phyloP scores from a whole-genome alignment of 2,329 filamentous ascomycete genomes.

The Aspergillus luchuensis region DNA sequence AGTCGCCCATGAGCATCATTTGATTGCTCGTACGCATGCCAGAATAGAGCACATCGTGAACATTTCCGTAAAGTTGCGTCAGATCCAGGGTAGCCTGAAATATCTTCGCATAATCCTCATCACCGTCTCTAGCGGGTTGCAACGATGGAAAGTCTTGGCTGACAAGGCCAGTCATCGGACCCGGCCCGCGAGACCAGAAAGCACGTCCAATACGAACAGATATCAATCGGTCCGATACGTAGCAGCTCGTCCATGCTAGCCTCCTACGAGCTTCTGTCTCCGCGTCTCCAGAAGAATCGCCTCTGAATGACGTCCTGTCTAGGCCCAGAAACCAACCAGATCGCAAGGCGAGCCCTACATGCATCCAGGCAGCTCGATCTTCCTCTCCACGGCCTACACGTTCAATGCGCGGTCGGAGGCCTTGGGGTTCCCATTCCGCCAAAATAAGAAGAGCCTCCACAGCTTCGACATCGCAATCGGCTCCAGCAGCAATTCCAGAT shows the following conservation, averaged over 20 bases:
- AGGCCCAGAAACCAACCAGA: conserved; percentile 71
- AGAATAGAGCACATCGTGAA: conserved; percentile 72
- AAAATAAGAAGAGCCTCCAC: conserved; percentile 70
- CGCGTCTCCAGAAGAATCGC: conserved; percentile 61
- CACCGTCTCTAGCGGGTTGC: conserved; percentile 58
- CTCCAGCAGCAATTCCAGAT: conserved; percentile 66
- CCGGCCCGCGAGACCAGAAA: conserved; percentile 73
- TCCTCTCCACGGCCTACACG: conserved; percentile 71
- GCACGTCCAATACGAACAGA: conserved; percentile 71
- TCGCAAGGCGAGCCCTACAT: conserved; percentile 69
- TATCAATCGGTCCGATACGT: conserved; percentile 68
- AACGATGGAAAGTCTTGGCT: conserved; percentile 70
- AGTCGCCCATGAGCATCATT: conserved; percentile 69
- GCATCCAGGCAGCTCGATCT: conserved; percentile 76
- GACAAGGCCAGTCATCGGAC: conserved; percentile 64
- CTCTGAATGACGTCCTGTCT: conserved; percentile 67
- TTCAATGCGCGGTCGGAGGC: conserved; percentile 60
- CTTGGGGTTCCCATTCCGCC: conserved; percentile 73
- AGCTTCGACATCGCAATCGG: conserved; percentile 68
- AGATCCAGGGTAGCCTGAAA: conserved; percentile 72
- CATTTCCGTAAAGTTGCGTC: conserved; percentile 72
- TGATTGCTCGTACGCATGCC: conserved; percentile 70
- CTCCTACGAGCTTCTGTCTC: conserved; percentile 64
- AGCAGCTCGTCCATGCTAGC: conserved; percentile 69
- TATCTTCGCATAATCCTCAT: conserved; percentile 68